Base-by-base conservation (phyloP, 345 rosid species). In the Aquilaria malaccensis region DNA sequence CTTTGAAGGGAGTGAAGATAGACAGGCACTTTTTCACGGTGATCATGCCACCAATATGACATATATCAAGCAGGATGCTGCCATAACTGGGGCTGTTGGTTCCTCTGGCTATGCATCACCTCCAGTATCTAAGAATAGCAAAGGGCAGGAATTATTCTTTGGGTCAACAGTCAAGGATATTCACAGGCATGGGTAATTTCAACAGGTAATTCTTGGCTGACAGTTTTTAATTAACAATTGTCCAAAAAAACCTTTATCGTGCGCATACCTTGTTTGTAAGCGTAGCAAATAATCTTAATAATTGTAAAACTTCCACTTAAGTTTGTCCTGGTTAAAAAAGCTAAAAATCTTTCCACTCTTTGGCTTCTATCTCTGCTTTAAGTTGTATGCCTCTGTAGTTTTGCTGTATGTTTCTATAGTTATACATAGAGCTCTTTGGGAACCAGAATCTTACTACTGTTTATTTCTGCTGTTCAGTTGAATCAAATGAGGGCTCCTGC, bases 1-100 rank as follows among this genome's bases (percentile, higher is more conserved):
- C 74, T 90, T 81, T 66, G 97, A 90, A 73, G 97, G 93, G 70
- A 91, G 96, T 75, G 96, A 84, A 70, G 97, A 91, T 77, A 84
- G 97, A 62, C 96, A 82, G 58, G 94, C 96, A 66, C 78, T 91
- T 58, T 91, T 83, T 74, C 96, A 91, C 52, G 94, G 94, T 51
- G 94, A 91, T 67, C 87, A 83, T 72, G 79, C 91, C 67, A 84
- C 84, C 77, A 78, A 83, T 82, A 74, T 91, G 72, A 79, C 86
- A 32, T 88, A 81, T 67, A 84, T 91, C 75, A 96, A 91, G 78
- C 96, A 86, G 74, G 97, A 91, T 79, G 97, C 97, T 65, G 97
- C 96, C 61, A 91, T 91, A 65, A 88, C 96, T 53, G 97, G 97
- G 60, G 96, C 97, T 66, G 76, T 91, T 65, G 96, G 96, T 47